Evolutionary conservation across 768 basidiomycete species (phyloP).

Genomic region (Agaricus blazei): DNA sequence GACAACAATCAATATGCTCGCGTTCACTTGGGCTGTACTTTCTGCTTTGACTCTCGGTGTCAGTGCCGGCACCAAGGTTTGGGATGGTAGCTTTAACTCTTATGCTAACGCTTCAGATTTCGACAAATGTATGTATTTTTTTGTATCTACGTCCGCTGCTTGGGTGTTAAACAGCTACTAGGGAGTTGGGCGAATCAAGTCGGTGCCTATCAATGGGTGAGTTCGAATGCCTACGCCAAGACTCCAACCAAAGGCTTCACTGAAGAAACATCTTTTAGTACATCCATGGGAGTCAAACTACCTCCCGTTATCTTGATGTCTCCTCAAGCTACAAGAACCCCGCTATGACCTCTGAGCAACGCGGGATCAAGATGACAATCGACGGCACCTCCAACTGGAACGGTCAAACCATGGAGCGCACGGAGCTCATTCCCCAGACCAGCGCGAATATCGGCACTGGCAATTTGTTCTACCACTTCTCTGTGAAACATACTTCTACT

Average conservation of each 20-base stretch:
- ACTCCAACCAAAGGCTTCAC: background rate
- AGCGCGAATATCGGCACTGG: slow-evolving; percentile 51
- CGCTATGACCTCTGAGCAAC: slow-evolving; percentile 41
- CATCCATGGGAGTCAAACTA: slow-evolving; percentile 50
- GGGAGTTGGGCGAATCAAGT: slow-evolving; percentile 56
- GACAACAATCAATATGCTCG: slow-evolving; percentile 18
- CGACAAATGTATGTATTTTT: slow-evolving; percentile 39
- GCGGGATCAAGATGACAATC: slow-evolving; percentile 51
- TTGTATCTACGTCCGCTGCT: background rate
- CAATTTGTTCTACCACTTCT: slow-evolving; percentile 61
- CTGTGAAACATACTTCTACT: slow-evolving; percentile 40
- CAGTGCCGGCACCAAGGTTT: slow-evolving; percentile 46
- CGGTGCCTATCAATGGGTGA: slow-evolving; percentile 54
- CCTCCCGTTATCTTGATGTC: slow-evolving; percentile 49
- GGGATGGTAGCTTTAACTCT: slow-evolving; percentile 51
- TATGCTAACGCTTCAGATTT: slow-evolving; percentile 42
- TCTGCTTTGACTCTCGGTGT: slow-evolving; percentile 28
- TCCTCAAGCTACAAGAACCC: slow-evolving; percentile 54
- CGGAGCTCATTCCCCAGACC: slow-evolving; percentile 41
- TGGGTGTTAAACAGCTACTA: slow-evolving; percentile 14
- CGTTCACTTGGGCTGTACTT: slow-evolving; percentile 26
- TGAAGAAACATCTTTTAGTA: slow-evolving; percentile 23
- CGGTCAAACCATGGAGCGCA: slow-evolving; percentile 39
- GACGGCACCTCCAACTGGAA: slow-evolving; percentile 53
- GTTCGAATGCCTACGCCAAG: background rate